These are phyloP conservation scores for Aspergillus tubingensis DNA, from an alignment of 2,329 filamentous ascomycete genomes.

Conservation along the genomic window DNA sequence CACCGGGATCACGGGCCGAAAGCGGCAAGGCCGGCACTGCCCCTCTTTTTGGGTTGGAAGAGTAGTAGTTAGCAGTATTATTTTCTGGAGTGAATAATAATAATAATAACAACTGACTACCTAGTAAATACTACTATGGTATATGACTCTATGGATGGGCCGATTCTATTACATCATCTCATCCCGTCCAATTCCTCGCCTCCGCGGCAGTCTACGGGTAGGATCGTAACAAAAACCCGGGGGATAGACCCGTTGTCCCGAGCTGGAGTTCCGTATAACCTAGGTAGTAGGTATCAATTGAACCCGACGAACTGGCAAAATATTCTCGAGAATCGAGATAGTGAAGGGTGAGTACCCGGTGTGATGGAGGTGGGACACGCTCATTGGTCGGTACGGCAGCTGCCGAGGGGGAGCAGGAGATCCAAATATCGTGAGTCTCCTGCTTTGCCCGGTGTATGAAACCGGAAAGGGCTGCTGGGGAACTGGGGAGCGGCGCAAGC, in stretches of 20 bases:
- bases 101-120: no score
- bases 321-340: slow-evolving; percentile 32
- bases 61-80: neutral
- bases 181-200: neutral
- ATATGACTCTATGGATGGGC: neutral
- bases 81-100: neutral
- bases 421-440: slow-evolving; percentile 40
- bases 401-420: slow-evolving; percentile 27
- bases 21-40: slow-evolving; percentile 20
- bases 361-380: slow-evolving; percentile 13
- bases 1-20: slow-evolving; percentile 12
- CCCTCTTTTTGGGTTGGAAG: slow-evolving; percentile 14
- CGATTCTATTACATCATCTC: slow-evolving; percentile 22
- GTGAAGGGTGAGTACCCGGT: slow-evolving; percentile 22
- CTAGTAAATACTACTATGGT: no score
- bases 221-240: slow-evolving; percentile 3
- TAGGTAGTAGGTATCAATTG: slow-evolving; percentile 23
- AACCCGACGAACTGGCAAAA: slow-evolving; percentile 29
- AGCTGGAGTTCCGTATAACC: slow-evolving; percentile 20
- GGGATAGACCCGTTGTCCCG: slow-evolving; percentile 7
- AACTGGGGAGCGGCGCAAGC: slow-evolving; percentile 33
- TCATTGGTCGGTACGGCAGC: slow-evolving; percentile 35
- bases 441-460: slow-evolving; percentile 48
- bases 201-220: slow-evolving; percentile 9
- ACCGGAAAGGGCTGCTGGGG: slow-evolving; percentile 39